Percentiles rank a stretch among this genome's conserved stretches.
phyloP scores from a whole-genome alignment of 768 basidiomycete species.

The Tulasnella sp. region DNA sequence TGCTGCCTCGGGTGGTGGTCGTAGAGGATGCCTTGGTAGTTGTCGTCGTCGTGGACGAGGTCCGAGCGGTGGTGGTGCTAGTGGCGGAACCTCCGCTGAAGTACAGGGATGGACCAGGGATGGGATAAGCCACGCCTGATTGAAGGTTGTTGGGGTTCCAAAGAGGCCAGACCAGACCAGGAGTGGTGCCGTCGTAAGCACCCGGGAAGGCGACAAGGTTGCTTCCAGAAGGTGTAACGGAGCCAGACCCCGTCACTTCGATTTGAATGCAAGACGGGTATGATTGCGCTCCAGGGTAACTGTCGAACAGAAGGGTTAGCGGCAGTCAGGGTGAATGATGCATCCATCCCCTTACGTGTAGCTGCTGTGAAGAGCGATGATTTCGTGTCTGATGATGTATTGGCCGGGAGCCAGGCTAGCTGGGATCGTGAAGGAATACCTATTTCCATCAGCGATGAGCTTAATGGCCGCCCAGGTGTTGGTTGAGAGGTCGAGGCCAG shows the following conservation, averaged over 20 bases:
- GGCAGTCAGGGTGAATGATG: too few relatives aligned
- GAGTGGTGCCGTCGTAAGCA: constrained; percentile 38
- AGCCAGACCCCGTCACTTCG: constrained; percentile 41
- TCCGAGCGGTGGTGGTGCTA: background rate
- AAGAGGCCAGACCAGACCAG: constrained; percentile 27
- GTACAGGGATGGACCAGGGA: constrained; percentile 40
- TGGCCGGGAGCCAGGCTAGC: constrained; percentile 41
- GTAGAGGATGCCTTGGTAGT: background rate
- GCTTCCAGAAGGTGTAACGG: constrained; percentile 33
- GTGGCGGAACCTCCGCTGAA: background rate
- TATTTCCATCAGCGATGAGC: constrained; percentile 35
- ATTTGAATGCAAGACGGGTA: constrained; percentile 37
- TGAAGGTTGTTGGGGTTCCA: constrained; percentile 23
- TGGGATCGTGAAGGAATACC: constrained; percentile 44
- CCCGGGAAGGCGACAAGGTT: constrained; percentile 46
- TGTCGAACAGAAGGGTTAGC: background rate
- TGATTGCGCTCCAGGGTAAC: constrained; percentile 9
- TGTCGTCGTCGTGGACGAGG: background rate
- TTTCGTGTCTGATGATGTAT: constrained; percentile 42
- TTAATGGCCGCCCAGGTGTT: constrained; percentile 42
- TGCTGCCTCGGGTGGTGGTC: background rate
- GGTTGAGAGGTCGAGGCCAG: constrained; percentile 35
- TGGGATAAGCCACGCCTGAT: constrained; percentile 33
- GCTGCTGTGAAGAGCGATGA: constrained; percentile 13
- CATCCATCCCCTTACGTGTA: background rate